Evolutionary conservation across 2,329 filamentous ascomycete species (phyloP), one percentile per base, ranked within the genome.

Genomic region (Gremmenia infestans): DNA sequence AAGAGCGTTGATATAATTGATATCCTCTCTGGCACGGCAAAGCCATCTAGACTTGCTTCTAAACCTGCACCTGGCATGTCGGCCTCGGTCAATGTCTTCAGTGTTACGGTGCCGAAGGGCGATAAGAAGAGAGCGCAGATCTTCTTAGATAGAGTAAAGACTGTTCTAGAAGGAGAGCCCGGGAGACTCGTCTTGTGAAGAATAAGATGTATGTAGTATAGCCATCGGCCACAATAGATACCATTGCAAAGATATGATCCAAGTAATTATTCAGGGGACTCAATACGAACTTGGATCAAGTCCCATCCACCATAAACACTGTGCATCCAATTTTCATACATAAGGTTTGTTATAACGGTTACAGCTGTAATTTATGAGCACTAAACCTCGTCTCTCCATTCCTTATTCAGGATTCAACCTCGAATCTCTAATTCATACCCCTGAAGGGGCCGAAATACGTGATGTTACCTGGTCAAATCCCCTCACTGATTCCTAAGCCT

Each of bases 91-190:
- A 95, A 96, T 70, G 76, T 92, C 0, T 96, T 97, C 70, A 93
- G 85, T 66, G 76, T 99, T 51, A 86, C 79, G 28, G 92, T 96
- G 19, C 85, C 87, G 40, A 84, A 82, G 73, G 83, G 82, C 8
- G 94, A 99, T 71, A 88, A 92, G 80, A 83, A 86, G 76, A 81
- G 91, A 66, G 94, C 90, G 14, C 80, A 82, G 67, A 79, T 86
- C 11, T 99, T 97, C 75, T 73, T 99, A 61, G 87, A 93, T 74
- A 83, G 90, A 65, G 82, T 97, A 68, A 97, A 96, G 83, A 75
- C 80, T 47, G 85, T 93, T 25, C 73, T 99, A 64, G 90, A 95
- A 73, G 79, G 83, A 62, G 88, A 94, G 73, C 90, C 91, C 14
- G 89, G 86, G 36, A 80, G 86, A 66, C 73, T 96, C 67, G 82